phyloP scores from a whole-genome alignment of 441 rosid genomes.

The Dalechampia spathulata region DNA sequence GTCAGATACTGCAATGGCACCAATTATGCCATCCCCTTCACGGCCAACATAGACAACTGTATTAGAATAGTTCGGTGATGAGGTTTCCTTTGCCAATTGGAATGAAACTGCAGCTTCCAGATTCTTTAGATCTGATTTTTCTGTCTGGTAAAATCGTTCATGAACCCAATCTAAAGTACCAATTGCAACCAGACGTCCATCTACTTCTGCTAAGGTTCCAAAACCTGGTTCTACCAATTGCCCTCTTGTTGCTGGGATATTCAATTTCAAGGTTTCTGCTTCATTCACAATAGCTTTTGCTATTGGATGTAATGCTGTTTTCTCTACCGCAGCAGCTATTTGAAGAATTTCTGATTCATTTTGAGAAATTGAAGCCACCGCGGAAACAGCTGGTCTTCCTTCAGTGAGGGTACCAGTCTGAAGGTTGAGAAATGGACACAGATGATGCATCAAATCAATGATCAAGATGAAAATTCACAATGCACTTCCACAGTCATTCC shows the following conservation, averaged over 20 bases:
- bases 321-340: conserved; percentile 91
- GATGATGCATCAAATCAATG: background rate
- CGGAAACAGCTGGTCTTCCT: conserved; percentile 78
- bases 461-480: background rate
- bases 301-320: conserved; percentile 82
- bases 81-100: conserved; percentile 29
- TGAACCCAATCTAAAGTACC: conserved; percentile 84
- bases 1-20: conserved; percentile 82
- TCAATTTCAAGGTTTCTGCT: conserved; percentile 53
- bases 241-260: conserved; percentile 71
- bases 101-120: conserved; percentile 39
- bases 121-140: conserved; percentile 32
- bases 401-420: conserved; percentile 96
- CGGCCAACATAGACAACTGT: conserved; percentile 80
- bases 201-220: conserved; percentile 90
- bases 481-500: background rate
- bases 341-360: conserved; percentile 64
- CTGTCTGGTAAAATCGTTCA: conserved; percentile 48
- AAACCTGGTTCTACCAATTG: conserved; percentile 89
- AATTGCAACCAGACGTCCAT: conserved; percentile 77
- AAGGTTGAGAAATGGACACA: conserved; percentile 11
- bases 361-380: conserved; percentile 50
- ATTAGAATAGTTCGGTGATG: conserved; percentile 55
- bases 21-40: conserved; percentile 84
- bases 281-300: conserved; percentile 72